phyloP scores from a whole-genome alignment of 2,329 filamentous ascomycete species.

The Paracorniculantispora psalliotae region DNA sequence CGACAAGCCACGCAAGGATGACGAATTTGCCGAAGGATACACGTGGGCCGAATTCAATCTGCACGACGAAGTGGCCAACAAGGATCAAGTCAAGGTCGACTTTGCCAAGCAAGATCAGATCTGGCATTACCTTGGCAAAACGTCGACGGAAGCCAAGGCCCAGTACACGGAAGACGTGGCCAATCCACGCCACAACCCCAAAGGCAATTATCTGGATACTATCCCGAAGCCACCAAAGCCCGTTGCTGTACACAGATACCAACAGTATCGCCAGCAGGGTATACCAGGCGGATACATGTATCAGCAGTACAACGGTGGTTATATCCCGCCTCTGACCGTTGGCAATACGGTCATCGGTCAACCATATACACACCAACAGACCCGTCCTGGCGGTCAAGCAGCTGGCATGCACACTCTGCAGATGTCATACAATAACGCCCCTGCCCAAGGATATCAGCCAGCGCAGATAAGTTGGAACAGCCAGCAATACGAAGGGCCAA shows the following conservation, averaged over 20 bases:
- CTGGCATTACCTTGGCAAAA: conserved; percentile 83
- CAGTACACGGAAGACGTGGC: conserved; percentile 79
- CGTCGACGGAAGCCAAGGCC: conserved; percentile 83
- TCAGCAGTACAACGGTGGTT: conserved; percentile 8
- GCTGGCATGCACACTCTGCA: background rate
- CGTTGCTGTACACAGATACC: conserved; percentile 23
- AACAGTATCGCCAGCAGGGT: conserved; percentile 25
- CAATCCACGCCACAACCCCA: conserved; percentile 57
- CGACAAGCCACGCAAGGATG: conserved; percentile 60
- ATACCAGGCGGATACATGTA: conserved; percentile 24
- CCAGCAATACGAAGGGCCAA: conserved; percentile 19
- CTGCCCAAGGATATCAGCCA: background rate
- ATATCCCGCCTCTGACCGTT: conserved; percentile 17
- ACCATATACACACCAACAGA: conserved; percentile 42
- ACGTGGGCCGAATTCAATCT: conserved; percentile 78
- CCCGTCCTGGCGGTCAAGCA: background rate
- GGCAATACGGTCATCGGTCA: conserved; percentile 23
- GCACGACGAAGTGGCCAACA: conserved; percentile 51
- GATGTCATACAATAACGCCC: background rate
- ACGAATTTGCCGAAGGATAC: conserved; percentile 61
- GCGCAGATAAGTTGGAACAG: background rate
- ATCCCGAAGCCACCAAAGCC: conserved; percentile 50
- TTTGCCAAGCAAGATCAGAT: conserved; percentile 67
- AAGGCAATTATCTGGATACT: conserved; percentile 68
- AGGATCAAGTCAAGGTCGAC: conserved; percentile 63